Conservation (phyloP, 257 asterid genomes). For the Nicotiana tomentosiformis region DNA sequence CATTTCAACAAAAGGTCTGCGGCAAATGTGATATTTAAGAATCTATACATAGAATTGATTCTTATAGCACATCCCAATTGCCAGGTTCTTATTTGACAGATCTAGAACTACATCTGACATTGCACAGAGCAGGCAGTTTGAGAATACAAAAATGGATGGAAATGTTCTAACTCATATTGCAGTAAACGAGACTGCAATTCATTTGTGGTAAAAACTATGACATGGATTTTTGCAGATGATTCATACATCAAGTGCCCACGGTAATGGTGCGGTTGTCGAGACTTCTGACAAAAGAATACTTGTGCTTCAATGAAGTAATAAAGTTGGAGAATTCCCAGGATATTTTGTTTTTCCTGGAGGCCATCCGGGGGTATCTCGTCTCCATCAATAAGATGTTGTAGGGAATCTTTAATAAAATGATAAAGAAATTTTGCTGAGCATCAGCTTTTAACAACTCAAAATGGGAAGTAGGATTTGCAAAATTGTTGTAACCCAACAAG, state of each 20-base stretch:
- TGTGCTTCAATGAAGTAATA: slow-evolving; percentile 80
- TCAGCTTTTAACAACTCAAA: background rate
- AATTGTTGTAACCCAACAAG: background rate
- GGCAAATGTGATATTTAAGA: too few species aligned
- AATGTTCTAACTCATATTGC: background rate
- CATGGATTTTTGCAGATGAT: slow-evolving; percentile 38
- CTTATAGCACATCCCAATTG: background rate
- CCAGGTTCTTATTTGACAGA: background rate
- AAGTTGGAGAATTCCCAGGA: slow-evolving; percentile 90
- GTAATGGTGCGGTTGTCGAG: slow-evolving; percentile 93
- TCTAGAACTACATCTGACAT: background rate
- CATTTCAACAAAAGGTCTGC: background rate
- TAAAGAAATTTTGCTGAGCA: background rate
- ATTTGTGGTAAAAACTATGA: background rate
- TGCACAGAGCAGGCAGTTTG: background rate
- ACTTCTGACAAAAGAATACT: slow-evolving; percentile 58
- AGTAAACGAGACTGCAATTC: background rate
- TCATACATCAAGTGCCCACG: slow-evolving; percentile 90
- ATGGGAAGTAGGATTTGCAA: background rate
- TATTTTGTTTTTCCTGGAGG: slow-evolving; percentile 93
- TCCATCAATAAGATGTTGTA: background rate
- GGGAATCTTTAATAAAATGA: background rate
- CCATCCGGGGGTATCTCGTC: slow-evolving; percentile 71
- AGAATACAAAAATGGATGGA: background rate
- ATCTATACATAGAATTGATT: background rate